Base-by-base conservation (phyloP, 164 flowering plant genomes). In the Litsea cubeba region DNA sequence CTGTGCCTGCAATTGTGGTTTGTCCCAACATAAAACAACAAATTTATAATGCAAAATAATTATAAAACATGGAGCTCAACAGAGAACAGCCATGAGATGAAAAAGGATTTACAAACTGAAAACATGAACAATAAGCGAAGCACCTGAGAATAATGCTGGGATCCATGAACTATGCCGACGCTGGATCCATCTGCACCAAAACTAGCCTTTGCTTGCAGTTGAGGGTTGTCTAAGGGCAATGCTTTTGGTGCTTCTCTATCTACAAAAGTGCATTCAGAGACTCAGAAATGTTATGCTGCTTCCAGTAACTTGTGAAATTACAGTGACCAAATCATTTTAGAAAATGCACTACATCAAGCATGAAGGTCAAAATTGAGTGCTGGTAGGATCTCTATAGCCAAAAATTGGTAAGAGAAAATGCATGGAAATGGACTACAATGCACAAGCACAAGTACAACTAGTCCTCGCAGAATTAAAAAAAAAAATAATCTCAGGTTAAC, bases 81-180 rank as follows among this genome's bases (percentile, higher is more conserved):
- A 49, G 54, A 66, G 11, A 7, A 51, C 51, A 8, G 71, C 28
- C 23, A 14, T 62, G 32, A 30, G 15, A 18, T 17, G 26, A 51
- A n/a, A 51, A n/a, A 35, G 23, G 24, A 25, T 66, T 46, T n/a
- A 63, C 22, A 30, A 66, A 15, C 17, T 50, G 65, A 32, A 63
- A 63, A 14, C 12, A 24, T 22, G 35, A 32, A 20, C 15, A 8
- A 46, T 28, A 64, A 12, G 7, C 54, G 17, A 66, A 66, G 24
- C 62, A 94, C 98, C 94, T 74, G 88, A 81, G 92, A 89, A 80
- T 90, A 87, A 63, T 70, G 80, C 26, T 78, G 87, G 69, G 89
- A 60, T 35, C 85, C 64, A 40, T 81, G 81, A 71, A 58, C 80
- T 62, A 25, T 73, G 25, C 80, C 83, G 73, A 35, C 79, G 58